A percentile compares a stretch with the other conserved stretches of the same genome.
phyloP scores from a whole-genome alignment of 2,329 filamentous ascomycete species.

The Annulohypoxylon truncatum region DNA sequence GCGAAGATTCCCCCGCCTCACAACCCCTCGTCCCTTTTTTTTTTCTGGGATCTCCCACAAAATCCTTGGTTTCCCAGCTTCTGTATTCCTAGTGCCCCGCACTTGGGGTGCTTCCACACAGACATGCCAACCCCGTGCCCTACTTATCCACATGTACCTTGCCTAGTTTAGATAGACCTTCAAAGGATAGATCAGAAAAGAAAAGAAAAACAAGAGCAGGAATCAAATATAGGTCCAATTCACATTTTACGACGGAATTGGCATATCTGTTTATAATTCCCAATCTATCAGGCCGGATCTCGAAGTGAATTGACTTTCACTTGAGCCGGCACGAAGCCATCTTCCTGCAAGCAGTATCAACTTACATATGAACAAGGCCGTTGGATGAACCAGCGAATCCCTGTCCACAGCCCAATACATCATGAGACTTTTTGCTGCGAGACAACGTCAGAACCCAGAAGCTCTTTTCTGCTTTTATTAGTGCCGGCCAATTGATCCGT shows the following conservation, averaged over 20 bases:
- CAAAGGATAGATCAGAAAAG: not conserved
- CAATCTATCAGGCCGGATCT: conserved; percentile 6
- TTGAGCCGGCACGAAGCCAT: not conserved
- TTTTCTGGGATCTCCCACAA: conserved; percentile 36
- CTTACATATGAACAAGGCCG: conserved; percentile 31
- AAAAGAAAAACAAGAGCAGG: not conserved
- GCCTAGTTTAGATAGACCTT: conserved; percentile 16
- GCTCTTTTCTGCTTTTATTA: conserved; percentile 38
- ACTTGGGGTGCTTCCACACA: conserved; percentile 37
- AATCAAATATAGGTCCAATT: conserved; percentile 9
- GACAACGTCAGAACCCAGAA: conserved; percentile 42
- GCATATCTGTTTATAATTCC: not conserved
- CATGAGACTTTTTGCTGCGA: conserved; percentile 42
- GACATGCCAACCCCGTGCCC: conserved; percentile 22
- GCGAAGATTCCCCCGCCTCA: conserved; percentile 19
- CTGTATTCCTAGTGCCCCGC: conserved; percentile 38
- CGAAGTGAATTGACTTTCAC: conserved; percentile 14
- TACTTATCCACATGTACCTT: conserved; percentile 23
- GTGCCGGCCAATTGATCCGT: conserved; percentile 44
- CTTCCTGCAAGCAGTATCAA: conserved; percentile 26
- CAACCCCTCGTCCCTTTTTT: conserved; percentile 37
- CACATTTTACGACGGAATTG: conserved; percentile 4
- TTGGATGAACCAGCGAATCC: conserved; percentile 35
- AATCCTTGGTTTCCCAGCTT: conserved; percentile 41
- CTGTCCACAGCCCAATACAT: conserved; percentile 40